Conservation (phyloP, 2,329 filamentous ascomycete genomes). For the Sporothrix sp. region DNA sequence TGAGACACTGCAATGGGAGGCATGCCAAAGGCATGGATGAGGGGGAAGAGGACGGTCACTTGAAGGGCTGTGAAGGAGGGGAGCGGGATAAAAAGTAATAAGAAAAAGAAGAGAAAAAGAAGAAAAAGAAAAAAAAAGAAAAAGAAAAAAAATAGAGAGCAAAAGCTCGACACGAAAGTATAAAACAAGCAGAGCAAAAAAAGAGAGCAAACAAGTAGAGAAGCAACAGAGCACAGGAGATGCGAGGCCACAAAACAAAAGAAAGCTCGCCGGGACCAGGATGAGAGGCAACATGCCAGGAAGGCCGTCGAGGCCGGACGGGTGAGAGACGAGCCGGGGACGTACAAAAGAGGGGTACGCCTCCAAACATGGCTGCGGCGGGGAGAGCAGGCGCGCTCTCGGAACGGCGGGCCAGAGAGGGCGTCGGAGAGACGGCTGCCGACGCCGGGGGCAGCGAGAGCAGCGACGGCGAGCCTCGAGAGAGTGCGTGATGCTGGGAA, state of each 20-base stretch:
- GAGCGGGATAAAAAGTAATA: not conserved
- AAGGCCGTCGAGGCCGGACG: too few relatives aligned
- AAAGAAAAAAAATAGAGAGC: not conserved
- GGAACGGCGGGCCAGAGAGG: not conserved
- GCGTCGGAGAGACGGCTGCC: too few relatives aligned
- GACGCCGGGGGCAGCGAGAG: not conserved
- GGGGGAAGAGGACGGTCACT: not conserved
- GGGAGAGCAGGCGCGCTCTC: not conserved
- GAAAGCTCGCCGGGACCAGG: not conserved
- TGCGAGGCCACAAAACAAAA: not conserved
- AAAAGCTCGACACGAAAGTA: conserved; percentile 4
- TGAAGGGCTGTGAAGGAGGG: not conserved
- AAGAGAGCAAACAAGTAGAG: not conserved
- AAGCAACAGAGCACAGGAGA: not conserved
- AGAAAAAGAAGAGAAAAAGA: not conserved
- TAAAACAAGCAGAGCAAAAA: not conserved
- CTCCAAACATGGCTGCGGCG: conserved; percentile 33
- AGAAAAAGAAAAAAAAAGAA: not conserved
- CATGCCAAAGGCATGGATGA: not conserved
- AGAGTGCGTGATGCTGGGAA: not conserved
- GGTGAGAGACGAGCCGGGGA: not conserved
- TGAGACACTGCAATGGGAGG: not conserved
- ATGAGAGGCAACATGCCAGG: too few relatives aligned
- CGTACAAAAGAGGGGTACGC: conserved; percentile 33
- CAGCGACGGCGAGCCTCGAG: not conserved